Percentiles rank a stretch among this genome's conserved stretches.
These are phyloP conservation scores for Vanrija pseudolonga DNA, from an alignment of 1,284 basidiomycete genomes.

Conservation along the genomic window DNA sequence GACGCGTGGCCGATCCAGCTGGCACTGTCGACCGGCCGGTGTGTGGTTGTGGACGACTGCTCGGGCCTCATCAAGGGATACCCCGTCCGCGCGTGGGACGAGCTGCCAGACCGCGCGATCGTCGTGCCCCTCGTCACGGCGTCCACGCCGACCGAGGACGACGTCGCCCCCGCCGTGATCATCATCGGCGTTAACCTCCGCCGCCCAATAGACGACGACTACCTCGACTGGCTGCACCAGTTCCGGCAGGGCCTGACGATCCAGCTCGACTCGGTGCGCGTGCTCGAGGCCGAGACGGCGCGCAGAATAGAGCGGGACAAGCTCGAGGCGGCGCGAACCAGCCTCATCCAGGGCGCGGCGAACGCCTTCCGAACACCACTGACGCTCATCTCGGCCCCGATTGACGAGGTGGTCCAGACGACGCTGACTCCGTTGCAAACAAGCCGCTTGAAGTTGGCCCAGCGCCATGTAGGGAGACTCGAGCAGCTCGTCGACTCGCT, in stretches of 20 bases:
- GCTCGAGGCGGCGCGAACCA: conserved; percentile 21
- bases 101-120: conserved; percentile 34
- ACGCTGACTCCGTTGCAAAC: conserved; percentile 17
- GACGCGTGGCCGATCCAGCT: conserved; percentile 24
- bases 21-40: conserved; percentile 23
- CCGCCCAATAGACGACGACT: conserved; percentile 26
- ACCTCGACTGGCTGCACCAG: conserved; percentile 30
- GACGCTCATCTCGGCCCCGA: conserved; percentile 27
- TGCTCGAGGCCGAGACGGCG: conserved; percentile 5
- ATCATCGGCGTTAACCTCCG: conserved; percentile 41
- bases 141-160: neutral
- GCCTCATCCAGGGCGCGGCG: conserved; percentile 30
- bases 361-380: conserved; percentile 32
- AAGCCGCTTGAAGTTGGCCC: conserved; percentile 29
- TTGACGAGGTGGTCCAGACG: conserved; percentile 25
- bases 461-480: conserved; percentile 35
- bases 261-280: conserved; percentile 8
- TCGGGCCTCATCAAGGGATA: conserved; percentile 24
- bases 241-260: conserved; percentile 13
- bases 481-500: conserved; percentile 39
- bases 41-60: conserved; percentile 32
- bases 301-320: conserved; percentile 11
- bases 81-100: conserved; percentile 34
- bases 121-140: conserved; percentile 38
- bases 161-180: conserved; percentile 28